Conservation (phyloP, 768 basidiomycete species). For the Kwoniella botswanensis region DNA sequence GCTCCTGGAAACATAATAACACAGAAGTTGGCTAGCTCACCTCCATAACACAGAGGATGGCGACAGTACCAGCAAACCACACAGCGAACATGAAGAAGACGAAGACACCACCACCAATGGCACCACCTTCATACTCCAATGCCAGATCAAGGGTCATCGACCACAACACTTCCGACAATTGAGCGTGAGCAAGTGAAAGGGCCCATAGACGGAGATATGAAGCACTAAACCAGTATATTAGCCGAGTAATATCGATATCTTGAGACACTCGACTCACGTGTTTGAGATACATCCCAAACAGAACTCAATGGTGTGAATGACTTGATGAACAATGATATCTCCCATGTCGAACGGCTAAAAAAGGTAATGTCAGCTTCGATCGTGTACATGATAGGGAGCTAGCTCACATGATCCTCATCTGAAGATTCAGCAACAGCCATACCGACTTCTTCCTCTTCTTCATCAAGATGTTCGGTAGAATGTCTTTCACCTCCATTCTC, state of each 20-base stretch:
- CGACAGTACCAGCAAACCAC: constrained; percentile 81
- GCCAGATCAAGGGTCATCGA: constrained; percentile 72
- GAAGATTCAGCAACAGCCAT: constrained; percentile 72
- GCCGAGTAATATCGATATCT: not conserved
- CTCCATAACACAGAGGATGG: constrained; percentile 92
- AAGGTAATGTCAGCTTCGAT: constrained; percentile 46
- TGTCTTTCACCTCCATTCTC: constrained; percentile 40
- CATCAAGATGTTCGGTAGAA: constrained; percentile 59
- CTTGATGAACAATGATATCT: constrained; percentile 93
- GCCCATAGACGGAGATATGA: constrained; percentile 81
- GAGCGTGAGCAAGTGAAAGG: constrained; percentile 94
- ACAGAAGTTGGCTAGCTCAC: no score
- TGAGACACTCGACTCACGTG: constrained; percentile 67
- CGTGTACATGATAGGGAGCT: constrained; percentile 15
- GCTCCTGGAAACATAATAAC: no score
- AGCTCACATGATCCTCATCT: constrained; percentile 75
- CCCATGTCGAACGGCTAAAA: constrained; percentile 81
- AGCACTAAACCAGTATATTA: constrained; percentile 48
- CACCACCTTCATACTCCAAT: constrained; percentile 59
- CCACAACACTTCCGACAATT: constrained; percentile 76
- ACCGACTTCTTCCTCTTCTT: constrained; percentile 66
- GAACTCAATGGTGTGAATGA: constrained; percentile 99
- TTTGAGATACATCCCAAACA: constrained; percentile 99
- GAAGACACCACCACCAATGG: constrained; percentile 62
- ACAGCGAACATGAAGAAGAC: constrained; percentile 72